These are phyloP conservation scores for Pholiota molesta DNA, from an alignment of 768 basidiomycete species.

Conservation along the genomic window DNA sequence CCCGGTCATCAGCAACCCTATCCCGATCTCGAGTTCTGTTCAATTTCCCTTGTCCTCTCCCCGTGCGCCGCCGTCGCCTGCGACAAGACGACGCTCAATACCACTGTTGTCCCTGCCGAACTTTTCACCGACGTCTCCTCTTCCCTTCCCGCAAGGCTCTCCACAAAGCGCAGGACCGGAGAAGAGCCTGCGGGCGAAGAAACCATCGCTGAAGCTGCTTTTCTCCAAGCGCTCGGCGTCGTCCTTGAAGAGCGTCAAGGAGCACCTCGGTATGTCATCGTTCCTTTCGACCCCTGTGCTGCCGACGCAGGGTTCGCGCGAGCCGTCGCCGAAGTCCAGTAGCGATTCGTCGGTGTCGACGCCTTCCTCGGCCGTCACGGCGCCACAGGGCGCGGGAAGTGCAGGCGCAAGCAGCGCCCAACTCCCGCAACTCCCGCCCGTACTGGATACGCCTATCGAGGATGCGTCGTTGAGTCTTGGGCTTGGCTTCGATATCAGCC, in stretches of 20 bases:
- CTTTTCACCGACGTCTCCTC: slow-evolving; percentile 24
- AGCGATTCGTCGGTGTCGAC: slow-evolving; percentile 57
- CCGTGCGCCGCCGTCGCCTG: slow-evolving; percentile 25
- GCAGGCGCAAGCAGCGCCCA: slow-evolving; percentile 18
- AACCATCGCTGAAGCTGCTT: slow-evolving; percentile 69
- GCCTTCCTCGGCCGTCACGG: slow-evolving; percentile 58
- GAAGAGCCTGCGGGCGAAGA: slow-evolving; percentile 47
- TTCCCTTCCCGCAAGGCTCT: slow-evolving; percentile 25
- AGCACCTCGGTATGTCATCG: slow-evolving; percentile 21
- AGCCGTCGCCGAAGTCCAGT: slow-evolving; percentile 32
- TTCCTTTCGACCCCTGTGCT: slow-evolving; percentile 25
- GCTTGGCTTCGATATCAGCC: slow-evolving; percentile 38
- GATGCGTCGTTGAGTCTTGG: slow-evolving; percentile 48
- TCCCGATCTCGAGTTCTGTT: slow-evolving; percentile 33
- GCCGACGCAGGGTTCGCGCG: slow-evolving; percentile 4
- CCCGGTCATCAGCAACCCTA: slow-evolving; percentile 32
- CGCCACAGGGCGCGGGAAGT: slow-evolving; percentile 40
- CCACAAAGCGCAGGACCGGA: slow-evolving; percentile 18
- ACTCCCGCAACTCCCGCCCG: slow-evolving; percentile 56
- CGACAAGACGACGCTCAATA: slow-evolving; percentile 40
- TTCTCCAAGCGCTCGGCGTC: slow-evolving; percentile 68
- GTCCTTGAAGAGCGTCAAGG: slow-evolving; percentile 33
- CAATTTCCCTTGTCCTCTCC: slow-evolving; percentile 49
- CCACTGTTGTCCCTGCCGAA: slow-evolving; percentile 41
- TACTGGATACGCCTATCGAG: slow-evolving; percentile 65